A percentile compares a stretch with the other conserved stretches of the same genome.
These are phyloP conservation scores for Cryoendolithus antarcticus DNA, from an alignment of 2,329 filamentous ascomycete genomes.

Conservation along the genomic window DNA sequence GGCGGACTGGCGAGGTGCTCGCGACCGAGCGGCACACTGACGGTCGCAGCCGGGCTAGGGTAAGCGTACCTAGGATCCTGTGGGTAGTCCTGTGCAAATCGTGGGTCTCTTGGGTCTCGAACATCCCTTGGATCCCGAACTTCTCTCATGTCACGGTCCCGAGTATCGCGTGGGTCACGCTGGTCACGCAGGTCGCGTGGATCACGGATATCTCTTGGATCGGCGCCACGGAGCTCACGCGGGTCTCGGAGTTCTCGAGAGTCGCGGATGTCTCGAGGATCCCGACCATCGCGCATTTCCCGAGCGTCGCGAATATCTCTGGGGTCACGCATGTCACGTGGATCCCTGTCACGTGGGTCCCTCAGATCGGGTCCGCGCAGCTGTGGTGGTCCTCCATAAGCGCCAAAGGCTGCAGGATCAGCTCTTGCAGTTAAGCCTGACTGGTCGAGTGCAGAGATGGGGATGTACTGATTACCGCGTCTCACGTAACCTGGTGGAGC, in stretches of 20 bases:
- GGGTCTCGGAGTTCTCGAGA: not conserved
- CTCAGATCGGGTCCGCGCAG: not conserved
- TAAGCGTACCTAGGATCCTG: conserved; percentile 23
- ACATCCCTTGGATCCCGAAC: conserved; percentile 1
- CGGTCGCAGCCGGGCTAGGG: conserved; percentile 23
- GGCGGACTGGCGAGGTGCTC: conserved; percentile 18
- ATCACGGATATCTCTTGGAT: conserved; percentile 11
- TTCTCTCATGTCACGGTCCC: no score
- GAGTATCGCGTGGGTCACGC: conserved; percentile 2
- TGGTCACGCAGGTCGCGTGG: conserved; percentile 6
- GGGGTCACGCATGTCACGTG: not conserved
- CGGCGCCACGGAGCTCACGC: conserved; percentile 6
- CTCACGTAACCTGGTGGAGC: conserved; percentile 22
- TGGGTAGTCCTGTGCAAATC: conserved; percentile 20
- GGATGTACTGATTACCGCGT: conserved; percentile 22
- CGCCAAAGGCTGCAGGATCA: conserved; percentile 4
- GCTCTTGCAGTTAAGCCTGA: conserved; percentile 5
- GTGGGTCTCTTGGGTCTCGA: conserved; percentile 6
- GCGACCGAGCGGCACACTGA: conserved; percentile 14
- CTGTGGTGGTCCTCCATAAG: conserved; percentile 8
- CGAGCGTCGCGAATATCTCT: not conserved
- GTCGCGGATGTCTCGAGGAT: not conserved
- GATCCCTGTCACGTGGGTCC: conserved; percentile 1
- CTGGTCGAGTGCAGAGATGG: conserved; percentile 17
- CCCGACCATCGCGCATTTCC: not conserved